Percentiles rank a stretch among this genome's conserved stretches.
phyloP scores from a whole-genome alignment of 257 asterid genomes.

The Plantago ovata region DNA sequence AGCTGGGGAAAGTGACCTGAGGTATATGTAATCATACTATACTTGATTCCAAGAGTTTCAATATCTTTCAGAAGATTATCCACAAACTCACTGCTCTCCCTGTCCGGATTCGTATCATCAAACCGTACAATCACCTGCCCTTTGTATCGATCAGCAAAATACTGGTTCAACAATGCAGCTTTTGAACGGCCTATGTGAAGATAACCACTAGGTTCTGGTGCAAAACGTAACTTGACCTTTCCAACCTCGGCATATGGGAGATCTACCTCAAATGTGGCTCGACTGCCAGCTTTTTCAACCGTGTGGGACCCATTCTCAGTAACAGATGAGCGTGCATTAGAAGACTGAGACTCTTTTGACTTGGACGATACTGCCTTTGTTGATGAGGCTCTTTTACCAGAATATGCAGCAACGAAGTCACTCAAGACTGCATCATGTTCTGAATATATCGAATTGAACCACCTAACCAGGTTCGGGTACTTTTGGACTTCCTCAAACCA shows the following conservation, averaged over 20 bases:
- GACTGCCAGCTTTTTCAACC: constrained; percentile 32
- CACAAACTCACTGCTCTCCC: constrained; percentile 88
- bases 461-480: constrained; percentile 77
- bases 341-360: constrained; percentile 45
- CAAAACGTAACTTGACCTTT: constrained; percentile 76
- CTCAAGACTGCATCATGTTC: constrained; percentile 55
- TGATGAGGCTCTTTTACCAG: constrained; percentile 50
- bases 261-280: constrained; percentile 51
- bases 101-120: constrained; percentile 93
- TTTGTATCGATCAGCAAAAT: constrained; percentile 78
- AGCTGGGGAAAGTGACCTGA: constrained; percentile 83
- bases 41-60: constrained; percentile 71
- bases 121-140: constrained; percentile 73
- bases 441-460: constrained; percentile 74
- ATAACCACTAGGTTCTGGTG: constrained; percentile 97
- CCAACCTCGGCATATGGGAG: constrained; percentile 86
- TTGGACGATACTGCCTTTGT: constrained; percentile 50
- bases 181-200: constrained; percentile 96
- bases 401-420: constrained; percentile 45
- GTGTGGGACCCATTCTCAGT: constrained; percentile 36
- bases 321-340: constrained; percentile 33
- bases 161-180: constrained; percentile 83
- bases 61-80: constrained; percentile 83
- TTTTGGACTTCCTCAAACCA: constrained; percentile 80
- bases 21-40: constrained; percentile 67